phyloP scores from a whole-genome alignment of 148 eudicot species.

The Arctostaphylos glauca region DNA sequence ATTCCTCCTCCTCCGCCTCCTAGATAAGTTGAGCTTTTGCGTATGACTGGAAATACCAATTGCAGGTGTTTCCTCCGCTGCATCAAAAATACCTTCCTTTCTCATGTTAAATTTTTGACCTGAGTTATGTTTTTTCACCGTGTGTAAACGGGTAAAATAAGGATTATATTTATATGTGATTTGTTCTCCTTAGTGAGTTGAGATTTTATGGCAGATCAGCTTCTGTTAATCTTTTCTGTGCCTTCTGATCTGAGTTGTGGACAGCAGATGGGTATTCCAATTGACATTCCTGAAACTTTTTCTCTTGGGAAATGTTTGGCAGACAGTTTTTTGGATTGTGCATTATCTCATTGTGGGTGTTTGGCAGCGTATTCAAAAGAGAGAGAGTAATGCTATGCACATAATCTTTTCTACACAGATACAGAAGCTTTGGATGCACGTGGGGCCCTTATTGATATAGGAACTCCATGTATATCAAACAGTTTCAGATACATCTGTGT shows the following conservation, averaged over 20 bases:
- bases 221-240: not conserved
- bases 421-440: too few species aligned
- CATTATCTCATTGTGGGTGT: too few species aligned
- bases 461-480: too few species aligned
- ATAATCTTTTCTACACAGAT: too few species aligned
- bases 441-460: too few species aligned
- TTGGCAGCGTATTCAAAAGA: too few species aligned
- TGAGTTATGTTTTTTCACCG: not conserved
- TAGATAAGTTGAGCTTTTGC: conserved; percentile 34
- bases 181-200: not conserved
- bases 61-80: not conserved
- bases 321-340: too few species aligned
- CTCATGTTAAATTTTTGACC: conserved; percentile 5
- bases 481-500: too few species aligned
- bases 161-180: not conserved
- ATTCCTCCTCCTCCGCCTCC: conserved; percentile 75
- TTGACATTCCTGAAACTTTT: too few species aligned
- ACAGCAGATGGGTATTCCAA: too few species aligned
- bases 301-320: too few species aligned
- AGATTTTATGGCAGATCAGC: conserved; percentile 5
- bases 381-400: too few species aligned
- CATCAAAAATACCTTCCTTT: not conserved
- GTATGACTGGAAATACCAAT: not conserved
- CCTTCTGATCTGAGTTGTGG: not conserved
- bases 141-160: not conserved